phyloP scores from a whole-genome alignment of 2,329 filamentous ascomycete genomes.

The Fusarium torreyae region DNA sequence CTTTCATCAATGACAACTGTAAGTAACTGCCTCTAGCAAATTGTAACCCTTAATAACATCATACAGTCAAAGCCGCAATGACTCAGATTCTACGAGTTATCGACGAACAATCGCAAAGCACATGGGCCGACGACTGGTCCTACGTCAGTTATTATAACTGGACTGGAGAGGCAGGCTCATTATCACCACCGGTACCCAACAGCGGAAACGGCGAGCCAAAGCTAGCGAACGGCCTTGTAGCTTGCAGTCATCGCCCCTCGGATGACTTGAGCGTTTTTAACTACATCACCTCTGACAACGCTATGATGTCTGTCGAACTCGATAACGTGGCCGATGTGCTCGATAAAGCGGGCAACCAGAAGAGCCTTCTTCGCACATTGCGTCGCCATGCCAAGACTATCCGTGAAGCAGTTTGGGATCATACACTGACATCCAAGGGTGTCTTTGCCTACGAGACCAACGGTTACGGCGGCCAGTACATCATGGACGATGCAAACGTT shows the following conservation, averaged over 20 bases:
- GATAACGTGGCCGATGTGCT: conserved; percentile 22
- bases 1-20: conserved; percentile 33
- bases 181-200: conserved; percentile 25
- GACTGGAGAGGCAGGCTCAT: conserved; percentile 21
- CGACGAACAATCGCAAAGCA: conserved; percentile 27
- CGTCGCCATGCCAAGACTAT: conserved; percentile 19
- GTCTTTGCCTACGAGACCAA: conserved; percentile 33
- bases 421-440: conserved; percentile 15
- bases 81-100: conserved; percentile 20
- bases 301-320: conserved; percentile 32
- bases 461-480: conserved; percentile 31
- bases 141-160: conserved; percentile 39
- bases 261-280: conserved; percentile 25
- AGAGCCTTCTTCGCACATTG: neutral
- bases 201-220: conserved; percentile 28
- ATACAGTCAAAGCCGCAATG: conserved; percentile 22
- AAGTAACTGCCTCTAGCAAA: rapidly evolving
- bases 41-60: rapidly evolving
- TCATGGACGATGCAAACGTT: conserved; percentile 38
- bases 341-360: neutral
- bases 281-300: conserved; percentile 34
- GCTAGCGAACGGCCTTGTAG: conserved; percentile 22
- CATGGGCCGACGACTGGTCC: conserved; percentile 28
- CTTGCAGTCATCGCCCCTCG: conserved; percentile 27
- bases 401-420: conserved; percentile 19